Percentiles rank a stretch among this genome's conserved stretches.
Conservation (phyloP, 768 basidiomycete genomes). For the Boletus insuetus region DNA sequence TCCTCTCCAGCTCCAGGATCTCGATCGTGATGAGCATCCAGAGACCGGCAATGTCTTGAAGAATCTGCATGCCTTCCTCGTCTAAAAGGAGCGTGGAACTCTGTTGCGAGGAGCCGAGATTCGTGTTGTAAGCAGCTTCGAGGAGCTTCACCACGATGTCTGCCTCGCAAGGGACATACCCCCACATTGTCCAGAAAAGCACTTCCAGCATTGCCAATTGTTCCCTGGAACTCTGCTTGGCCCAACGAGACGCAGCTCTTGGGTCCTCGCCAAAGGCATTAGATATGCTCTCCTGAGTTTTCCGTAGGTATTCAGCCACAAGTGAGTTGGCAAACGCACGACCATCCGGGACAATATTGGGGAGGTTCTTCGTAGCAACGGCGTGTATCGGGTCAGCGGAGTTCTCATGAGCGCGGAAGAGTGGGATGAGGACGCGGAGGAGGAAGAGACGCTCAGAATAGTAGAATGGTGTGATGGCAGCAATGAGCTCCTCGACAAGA, state of each 20-base stretch:
- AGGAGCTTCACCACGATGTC: slow-evolving; percentile 61
- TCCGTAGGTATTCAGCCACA: slow-evolving; percentile 55
- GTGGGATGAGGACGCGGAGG: slow-evolving; percentile 66
- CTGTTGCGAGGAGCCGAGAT: slow-evolving; percentile 62
- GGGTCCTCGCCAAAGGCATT: slow-evolving; percentile 48
- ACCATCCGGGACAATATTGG: slow-evolving; percentile 62
- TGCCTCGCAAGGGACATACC: slow-evolving; percentile 63
- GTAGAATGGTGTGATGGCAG: slow-evolving; percentile 78
- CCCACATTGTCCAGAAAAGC: slow-evolving; percentile 88
- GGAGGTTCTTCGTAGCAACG: slow-evolving; percentile 53
- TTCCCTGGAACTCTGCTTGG: slow-evolving; percentile 71
- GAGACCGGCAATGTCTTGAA: slow-evolving; percentile 64
- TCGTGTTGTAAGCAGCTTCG: slow-evolving; percentile 59
- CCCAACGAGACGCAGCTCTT: slow-evolving; percentile 60
- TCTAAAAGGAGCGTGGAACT: slow-evolving; percentile 68
- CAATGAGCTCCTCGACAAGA: slow-evolving; percentile 40
- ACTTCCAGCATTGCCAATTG: slow-evolving; percentile 83
- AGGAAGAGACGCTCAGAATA: slow-evolving; percentile 74
- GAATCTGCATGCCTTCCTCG: slow-evolving; percentile 64
- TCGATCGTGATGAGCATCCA: slow-evolving; percentile 83
- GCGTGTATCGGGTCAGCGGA: slow-evolving; percentile 50
- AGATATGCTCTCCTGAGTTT: slow-evolving; percentile 49
- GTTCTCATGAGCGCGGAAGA: slow-evolving; percentile 71
- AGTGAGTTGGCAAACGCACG: slow-evolving; percentile 59
- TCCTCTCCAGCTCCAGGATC: slow-evolving; percentile 72